Base-by-base conservation (phyloP, 495 filamentous ascomycete genomes). In the Wilcoxina mikolae region DNA sequence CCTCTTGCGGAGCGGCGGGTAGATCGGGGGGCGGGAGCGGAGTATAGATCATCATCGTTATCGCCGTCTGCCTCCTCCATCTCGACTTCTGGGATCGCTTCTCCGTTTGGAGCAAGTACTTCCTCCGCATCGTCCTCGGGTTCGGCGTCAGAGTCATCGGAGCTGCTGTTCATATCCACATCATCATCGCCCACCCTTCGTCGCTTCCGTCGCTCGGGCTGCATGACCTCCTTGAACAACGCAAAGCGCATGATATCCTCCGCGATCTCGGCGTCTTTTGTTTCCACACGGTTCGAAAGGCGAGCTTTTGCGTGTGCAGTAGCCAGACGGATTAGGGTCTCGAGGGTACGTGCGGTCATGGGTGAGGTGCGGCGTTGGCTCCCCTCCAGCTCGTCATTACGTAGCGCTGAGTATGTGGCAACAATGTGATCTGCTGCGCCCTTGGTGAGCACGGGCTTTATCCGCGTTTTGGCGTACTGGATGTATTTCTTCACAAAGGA, bases 401-500 rank as follows among this genome's bases (percentile, higher is more conserved):
- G 78, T 7, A 99, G 78, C 20, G 84, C 84, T 24, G 89, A 89
- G 69, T 95, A 99, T n/a, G 87, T 84, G 15, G 84, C 76, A 47
- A 90, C 81, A 63, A 96, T 93, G 59, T 93, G 85, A 60, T 95
- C 85, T 35, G 88, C 85, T 9, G 93, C 91, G 25, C 87, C 88
- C 65, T 90, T 89, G 15, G 93, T 95, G 53, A 99, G 71, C 23
- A 93, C 73, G 3, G 91, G 91, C 78, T 88, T 90, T 61, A 95
- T 77, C 66, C 91, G 73, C 25, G 80, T 82, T 70, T 96, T 96
- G 60, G 93, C 89, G 68, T 99, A 99, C 67, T 99, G 91, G 56
- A 99, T 88, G 68, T 95, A 99, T 70, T 99, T 99, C 74, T 96
- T 96, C 70, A 99, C 88, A 72, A 99, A 99, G 0, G 90, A 88